Evolutionary conservation across 352 stramenopile species (phyloP), one percentile per base, ranked within the genome.

Genomic region (Saprolegnia parasitica): DNA sequence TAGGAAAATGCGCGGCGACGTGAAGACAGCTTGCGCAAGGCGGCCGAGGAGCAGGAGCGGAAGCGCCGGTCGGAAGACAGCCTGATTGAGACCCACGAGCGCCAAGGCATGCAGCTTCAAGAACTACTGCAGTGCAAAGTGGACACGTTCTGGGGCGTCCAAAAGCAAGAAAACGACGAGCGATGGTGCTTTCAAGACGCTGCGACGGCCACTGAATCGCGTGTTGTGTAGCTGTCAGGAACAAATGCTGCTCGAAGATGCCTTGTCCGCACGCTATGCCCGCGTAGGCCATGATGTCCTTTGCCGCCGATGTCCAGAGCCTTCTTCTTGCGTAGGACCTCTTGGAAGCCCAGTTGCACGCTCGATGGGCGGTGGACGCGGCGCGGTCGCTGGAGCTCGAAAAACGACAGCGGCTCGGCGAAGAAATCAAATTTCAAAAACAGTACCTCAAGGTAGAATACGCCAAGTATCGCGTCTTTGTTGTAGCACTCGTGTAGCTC

Each of bases 91-190:
- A 61, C 13, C 18, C 63, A 52, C 16, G 63, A 70, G 35, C 63
- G 63, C 11, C 10, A 58, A 20, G 63, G 45, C n/a, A 70, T 70
- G 63, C 63, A 70, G 23, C 20, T 62, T 4, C 63, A 70, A 61
- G 63, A 70, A 37, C 18, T 70, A 24, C 63, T 55, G n/a, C 63
- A 70, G 39, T 63, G 63, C 46, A 70, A 70, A 62, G n/a, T 52
- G 0, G 63, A 70, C 47, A 62, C 63, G 32, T 70, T 70, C 49
- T 70, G 63, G 63, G 63, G 63, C 4, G 63, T 70, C 9, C 63
- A 70, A 23, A 70, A 70, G 63, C 63, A 70, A 70, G 63, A 70
- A 18, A 62, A 60, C n/a, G 63, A 70, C 40, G 63, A 70, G 42
- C 54, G 24, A 18, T 70, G 46, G 63, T 70, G n/a, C n/a, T n/a